phyloP scores from a whole-genome alignment of 768 basidiomycete genomes.

The Serendipita vermifera region DNA sequence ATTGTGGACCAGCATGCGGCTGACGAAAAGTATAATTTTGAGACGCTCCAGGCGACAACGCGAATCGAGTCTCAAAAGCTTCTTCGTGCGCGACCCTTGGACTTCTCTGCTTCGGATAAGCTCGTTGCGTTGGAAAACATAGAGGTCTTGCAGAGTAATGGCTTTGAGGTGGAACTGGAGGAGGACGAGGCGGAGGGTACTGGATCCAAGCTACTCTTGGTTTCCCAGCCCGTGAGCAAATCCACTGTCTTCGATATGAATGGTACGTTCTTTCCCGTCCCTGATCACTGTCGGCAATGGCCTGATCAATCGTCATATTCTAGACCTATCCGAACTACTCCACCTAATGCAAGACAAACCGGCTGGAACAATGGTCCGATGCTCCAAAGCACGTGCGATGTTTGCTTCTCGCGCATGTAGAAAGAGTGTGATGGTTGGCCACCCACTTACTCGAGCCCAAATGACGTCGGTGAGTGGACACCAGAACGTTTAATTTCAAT shows the following conservation, averaged over 20 bases:
- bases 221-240: conserved; percentile 85
- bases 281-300: neutral
- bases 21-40: conserved; percentile 98
- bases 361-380: conserved; percentile 72
- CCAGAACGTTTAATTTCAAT: conserved; percentile 33
- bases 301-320: neutral
- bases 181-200: conserved; percentile 29
- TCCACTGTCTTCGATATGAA: conserved; percentile 79
- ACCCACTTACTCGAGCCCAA: conserved; percentile 56
- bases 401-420: conserved; percentile 94
- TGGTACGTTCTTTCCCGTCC: conserved; percentile 35
- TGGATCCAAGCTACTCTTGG: conserved; percentile 42
- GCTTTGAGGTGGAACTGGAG: conserved; percentile 66
- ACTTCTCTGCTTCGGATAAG: conserved; percentile 83
- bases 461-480: conserved; percentile 42
- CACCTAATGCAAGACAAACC: conserved; percentile 71
- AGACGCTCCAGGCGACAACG: conserved; percentile 82
- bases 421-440: conserved; percentile 94
- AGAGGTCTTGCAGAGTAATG: conserved; percentile 70
- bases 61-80: conserved; percentile 76
- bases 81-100: conserved; percentile 57
- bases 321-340: conserved; percentile 88
- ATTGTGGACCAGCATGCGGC: conserved; percentile 96
- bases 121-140: conserved; percentile 76
- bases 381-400: conserved; percentile 87